Evolutionary conservation across 1,284 basidiomycete genomes (phyloP).

Genomic region (Schizophyllum commune): DNA sequence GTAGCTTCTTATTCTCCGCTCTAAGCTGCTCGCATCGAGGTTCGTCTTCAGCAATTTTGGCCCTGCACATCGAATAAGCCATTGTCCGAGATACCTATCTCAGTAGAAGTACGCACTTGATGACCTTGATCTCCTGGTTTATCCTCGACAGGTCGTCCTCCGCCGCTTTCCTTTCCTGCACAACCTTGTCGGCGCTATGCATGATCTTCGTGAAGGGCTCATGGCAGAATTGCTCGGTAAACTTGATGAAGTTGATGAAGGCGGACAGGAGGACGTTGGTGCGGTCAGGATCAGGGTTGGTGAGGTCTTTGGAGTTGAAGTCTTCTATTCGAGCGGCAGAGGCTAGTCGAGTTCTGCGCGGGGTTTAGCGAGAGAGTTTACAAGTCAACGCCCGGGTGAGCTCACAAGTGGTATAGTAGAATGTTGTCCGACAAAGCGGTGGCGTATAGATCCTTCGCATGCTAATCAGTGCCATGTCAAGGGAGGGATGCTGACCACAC

Average conservation of each 20-base stretch:
- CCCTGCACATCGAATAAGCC: constrained; percentile 29
- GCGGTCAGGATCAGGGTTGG: constrained; percentile 63
- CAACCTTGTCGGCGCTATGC: constrained; percentile 46
- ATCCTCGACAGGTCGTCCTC: constrained; percentile 43
- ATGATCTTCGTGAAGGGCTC: constrained; percentile 50
- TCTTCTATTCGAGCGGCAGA: constrained; percentile 67
- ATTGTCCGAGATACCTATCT: not conserved
- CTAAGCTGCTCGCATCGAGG: constrained; percentile 58
- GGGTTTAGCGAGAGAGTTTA: too few species aligned
- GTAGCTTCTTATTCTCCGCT: constrained; percentile 53
- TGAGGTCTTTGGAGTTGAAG: constrained; percentile 72
- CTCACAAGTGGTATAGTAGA: constrained; percentile 54
- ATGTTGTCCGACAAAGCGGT: constrained; percentile 52
- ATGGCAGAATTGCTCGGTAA: constrained; percentile 61
- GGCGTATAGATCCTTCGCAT: constrained; percentile 52
- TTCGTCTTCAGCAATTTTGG: constrained; percentile 61
- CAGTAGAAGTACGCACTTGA: constrained; percentile 45
- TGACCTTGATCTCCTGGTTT: constrained; percentile 44
- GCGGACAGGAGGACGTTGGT: constrained; percentile 73
- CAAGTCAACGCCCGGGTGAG: not conserved
- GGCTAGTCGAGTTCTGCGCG: constrained; percentile 56
- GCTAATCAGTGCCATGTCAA: constrained; percentile 3
- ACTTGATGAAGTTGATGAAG: constrained; percentile 90
- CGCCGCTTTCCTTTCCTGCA: constrained; percentile 49
- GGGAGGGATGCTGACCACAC: constrained; percentile 9